phyloP scores from a whole-genome alignment of 805 yeast genomes.

The Crinitomyces ghanaensis region DNA sequence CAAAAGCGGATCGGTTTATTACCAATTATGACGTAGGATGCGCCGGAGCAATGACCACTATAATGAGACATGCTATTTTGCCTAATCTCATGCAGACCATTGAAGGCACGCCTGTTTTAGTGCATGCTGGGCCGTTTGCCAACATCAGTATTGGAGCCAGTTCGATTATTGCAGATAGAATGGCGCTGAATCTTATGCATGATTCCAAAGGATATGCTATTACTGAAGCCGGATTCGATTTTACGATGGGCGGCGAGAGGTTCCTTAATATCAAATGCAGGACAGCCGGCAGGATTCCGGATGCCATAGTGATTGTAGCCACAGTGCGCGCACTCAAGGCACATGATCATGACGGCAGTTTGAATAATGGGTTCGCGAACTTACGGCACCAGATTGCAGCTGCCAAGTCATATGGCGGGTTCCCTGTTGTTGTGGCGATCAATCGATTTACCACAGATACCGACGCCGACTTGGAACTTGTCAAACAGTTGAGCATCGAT shows the following conservation, averaged over 20 bases:
- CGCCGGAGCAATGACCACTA: slow-evolving; percentile 91
- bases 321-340: slow-evolving; percentile 91
- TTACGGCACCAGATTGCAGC: slow-evolving; percentile 83
- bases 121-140: slow-evolving; percentile 99
- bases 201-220: slow-evolving; percentile 65
- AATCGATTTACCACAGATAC: slow-evolving; percentile 80
- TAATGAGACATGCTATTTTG: slow-evolving; percentile 89
- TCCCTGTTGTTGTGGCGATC: slow-evolving; percentile 91
- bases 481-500: slow-evolving; percentile 63
- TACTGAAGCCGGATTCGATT: slow-evolving; percentile 97
- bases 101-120: slow-evolving; percentile 95
- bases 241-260: slow-evolving; percentile 98
- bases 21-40: slow-evolving; percentile 92
- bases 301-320: slow-evolving; percentile 87
- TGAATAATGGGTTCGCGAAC: slow-evolving; percentile 74
- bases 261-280: slow-evolving; percentile 94
- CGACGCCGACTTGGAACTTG: slow-evolving; percentile 64
- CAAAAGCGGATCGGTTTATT: slow-evolving; percentile 64
- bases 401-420: slow-evolving; percentile 72
- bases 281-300: slow-evolving; percentile 82
- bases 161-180: slow-evolving; percentile 84
- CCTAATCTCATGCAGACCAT: slow-evolving; percentile 95
- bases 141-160: slow-evolving; percentile 95
- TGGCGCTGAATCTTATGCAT: slow-evolving; percentile 75
- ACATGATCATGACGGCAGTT: slow-evolving; percentile 83